Conservation (phyloP, 2,329 filamentous ascomycete genomes). For the Colletotrichum tropicicola region DNA sequence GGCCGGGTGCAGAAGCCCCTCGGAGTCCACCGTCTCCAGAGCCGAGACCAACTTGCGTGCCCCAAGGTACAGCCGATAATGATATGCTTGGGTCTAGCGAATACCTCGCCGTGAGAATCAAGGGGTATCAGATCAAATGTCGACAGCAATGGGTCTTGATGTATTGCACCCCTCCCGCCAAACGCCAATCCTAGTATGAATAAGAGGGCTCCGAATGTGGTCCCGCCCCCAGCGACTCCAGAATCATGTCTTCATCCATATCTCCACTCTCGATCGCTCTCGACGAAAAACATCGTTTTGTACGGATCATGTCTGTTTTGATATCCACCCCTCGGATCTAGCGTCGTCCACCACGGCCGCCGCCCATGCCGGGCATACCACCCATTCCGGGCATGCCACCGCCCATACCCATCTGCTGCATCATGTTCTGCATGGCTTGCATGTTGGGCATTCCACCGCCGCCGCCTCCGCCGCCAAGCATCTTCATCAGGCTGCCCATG, state of each 20-base stretch:
- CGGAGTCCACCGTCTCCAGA: too few relatives aligned
- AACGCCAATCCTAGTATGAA: slow-evolving; percentile 11
- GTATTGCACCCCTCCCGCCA: slow-evolving; percentile 34
- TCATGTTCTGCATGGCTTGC: slow-evolving; percentile 84
- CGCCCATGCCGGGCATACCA: slow-evolving; percentile 59
- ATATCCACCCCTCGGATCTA: slow-evolving; percentile 67
- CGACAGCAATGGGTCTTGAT: neutral
- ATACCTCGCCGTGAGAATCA: too few relatives aligned
- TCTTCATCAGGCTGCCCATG: slow-evolving; percentile 83
- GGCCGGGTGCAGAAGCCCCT: too few relatives aligned
- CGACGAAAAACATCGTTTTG: neutral
- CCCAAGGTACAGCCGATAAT: too few relatives aligned
- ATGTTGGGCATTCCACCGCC: slow-evolving; percentile 70
- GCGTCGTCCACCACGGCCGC: slow-evolving; percentile 69
- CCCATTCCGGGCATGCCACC: slow-evolving; percentile 75
- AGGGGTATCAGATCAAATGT: neutral
- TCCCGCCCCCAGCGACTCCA: neutral
- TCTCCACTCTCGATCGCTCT: neutral
- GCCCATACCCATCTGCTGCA: slow-evolving; percentile 75
- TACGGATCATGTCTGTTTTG: neutral
- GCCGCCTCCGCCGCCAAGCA: slow-evolving; percentile 80
- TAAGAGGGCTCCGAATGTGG: neutral
- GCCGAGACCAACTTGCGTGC: too few relatives aligned
- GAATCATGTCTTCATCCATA: slow-evolving; percentile 4
- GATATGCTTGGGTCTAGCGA: too few relatives aligned